These are phyloP conservation scores for Fusarium stilboides DNA, from an alignment of 2,329 filamentous ascomycete species.

Conservation along the genomic window DNA sequence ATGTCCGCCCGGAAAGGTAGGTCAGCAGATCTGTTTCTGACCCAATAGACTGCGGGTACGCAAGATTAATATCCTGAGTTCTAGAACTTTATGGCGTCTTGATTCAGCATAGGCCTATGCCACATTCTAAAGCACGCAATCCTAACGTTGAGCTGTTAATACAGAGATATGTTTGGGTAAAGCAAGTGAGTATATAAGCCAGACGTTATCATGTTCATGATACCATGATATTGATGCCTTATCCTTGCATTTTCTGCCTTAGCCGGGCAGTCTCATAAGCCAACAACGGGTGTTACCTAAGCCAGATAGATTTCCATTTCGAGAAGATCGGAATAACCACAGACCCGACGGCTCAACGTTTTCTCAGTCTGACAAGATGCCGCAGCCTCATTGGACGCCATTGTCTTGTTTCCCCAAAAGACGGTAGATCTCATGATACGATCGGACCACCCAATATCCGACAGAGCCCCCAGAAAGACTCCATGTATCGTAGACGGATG, in stretches of 20 bases:
- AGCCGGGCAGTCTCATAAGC: background rate
- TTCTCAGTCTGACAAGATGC: slow-evolving; percentile 20
- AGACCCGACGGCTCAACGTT: slow-evolving; percentile 35
- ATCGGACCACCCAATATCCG: slow-evolving; percentile 39
- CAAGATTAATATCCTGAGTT: background rate
- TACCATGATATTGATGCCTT: slow-evolving; percentile 24
- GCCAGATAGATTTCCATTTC: background rate
- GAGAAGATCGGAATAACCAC: slow-evolving; percentile 34
- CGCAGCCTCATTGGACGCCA: slow-evolving; percentile 26
- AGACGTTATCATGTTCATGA: background rate
- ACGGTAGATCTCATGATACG: slow-evolving; percentile 40
- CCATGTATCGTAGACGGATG: background rate
- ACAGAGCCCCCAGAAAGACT: slow-evolving; percentile 14
- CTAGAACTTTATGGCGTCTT: background rate
- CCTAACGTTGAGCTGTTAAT: background rate
- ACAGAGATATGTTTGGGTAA: no score
- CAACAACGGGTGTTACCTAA: background rate
- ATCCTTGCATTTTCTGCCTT: slow-evolving; percentile 30
- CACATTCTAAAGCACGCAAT: background rate
- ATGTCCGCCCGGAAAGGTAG: slow-evolving; percentile 17
- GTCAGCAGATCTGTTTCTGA: slow-evolving; percentile 28
- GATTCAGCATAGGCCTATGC: background rate
- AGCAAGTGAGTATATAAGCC: background rate
- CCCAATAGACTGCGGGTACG: slow-evolving; percentile 3
- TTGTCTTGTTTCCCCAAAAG: slow-evolving; percentile 12